Percentiles rank a stretch among this genome's conserved stretches.
Conservation (phyloP, 179 eudicot genomes). For the Sideroxylon spinosum region DNA sequence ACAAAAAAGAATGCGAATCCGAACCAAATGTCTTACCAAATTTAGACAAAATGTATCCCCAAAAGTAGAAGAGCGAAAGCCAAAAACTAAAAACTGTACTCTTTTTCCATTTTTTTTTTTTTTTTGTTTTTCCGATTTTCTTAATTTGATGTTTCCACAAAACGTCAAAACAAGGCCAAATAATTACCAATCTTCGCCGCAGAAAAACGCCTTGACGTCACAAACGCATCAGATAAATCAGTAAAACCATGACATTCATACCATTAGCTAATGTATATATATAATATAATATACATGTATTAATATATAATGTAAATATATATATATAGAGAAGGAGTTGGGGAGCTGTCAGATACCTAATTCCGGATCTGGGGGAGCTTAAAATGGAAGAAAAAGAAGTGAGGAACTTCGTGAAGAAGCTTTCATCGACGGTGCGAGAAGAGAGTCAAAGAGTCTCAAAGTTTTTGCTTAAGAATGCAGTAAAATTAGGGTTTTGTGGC, state of each 20-base stretch:
- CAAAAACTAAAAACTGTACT: conserved; percentile 6
- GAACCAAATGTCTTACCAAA: conserved; percentile 8
- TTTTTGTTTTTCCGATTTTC: too few species aligned
- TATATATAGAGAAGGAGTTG: conserved; percentile 13
- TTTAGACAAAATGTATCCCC: neutral
- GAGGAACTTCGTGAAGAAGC: conserved; percentile 12
- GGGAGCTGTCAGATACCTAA: conserved; percentile 30
- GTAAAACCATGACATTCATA: conserved; percentile 18
- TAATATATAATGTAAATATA: neutral
- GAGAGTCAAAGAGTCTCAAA: conserved; percentile 3
- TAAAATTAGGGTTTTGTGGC: conserved; percentile 18
- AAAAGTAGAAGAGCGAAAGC: conserved; percentile 15
- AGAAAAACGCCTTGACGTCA: conserved; percentile 18
- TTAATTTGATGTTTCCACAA: conserved; percentile 10
- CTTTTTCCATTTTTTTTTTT: neutral
- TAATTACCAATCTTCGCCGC: conserved; percentile 14
- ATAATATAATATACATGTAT: neutral
- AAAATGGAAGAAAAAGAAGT: conserved; percentile 28
- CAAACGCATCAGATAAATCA: neutral
- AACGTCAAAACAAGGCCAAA: conserved; percentile 20
- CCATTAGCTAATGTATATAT: conserved; percentile 16
- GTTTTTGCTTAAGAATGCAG: conserved; percentile 20
- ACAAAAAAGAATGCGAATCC: conserved; percentile 21
- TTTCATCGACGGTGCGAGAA: conserved; percentile 11
- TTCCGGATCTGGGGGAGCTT: conserved; percentile 40